Evolutionary conservation across 2,329 filamentous ascomycete species (phyloP), one percentile per base, ranked within the genome.

Genomic region (Leptographium procerum): DNA sequence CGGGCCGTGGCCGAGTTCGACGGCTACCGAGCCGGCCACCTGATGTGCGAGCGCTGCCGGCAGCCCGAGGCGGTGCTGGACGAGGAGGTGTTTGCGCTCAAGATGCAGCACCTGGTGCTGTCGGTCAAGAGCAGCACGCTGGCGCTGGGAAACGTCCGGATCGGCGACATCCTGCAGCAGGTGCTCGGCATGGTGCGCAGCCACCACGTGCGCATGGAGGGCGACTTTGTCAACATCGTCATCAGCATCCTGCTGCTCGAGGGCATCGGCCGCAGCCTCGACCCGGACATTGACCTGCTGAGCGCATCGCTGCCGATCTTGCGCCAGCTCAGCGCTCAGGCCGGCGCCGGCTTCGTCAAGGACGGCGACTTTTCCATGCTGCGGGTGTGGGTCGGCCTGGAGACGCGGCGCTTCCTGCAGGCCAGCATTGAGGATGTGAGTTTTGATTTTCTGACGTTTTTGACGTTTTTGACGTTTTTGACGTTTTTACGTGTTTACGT

Each of bases 191-290:
- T 99, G 91, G 94, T 99, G 33, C 84, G 94, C 58, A 76, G 78
- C 11, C 94, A 99, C 69, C 94, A 99, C 68, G 94, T 99, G 4
- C 82, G 94, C 10, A 81, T 99, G 55, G 94, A 99, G 71, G 94
- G 94, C 10, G 94, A 99, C 70, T 99, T 97, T 69, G 91, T 99
- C 69, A 99, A 99, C 68, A 94, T 99, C 5, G 92, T 99, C 33
- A 87, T 99, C 60, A 95, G 90, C 60, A 96, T 97, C 57, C 75
- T 99, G 36, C 78, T 99, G 2, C 78, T 99, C 1, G 94, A 99
- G 70, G 94, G 94, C 8, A 99, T 97, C 66, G 94, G 94, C 0
- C 82, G 94, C 61, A 89, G 80, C 60, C 74, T 99, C 19, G 87
- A 97, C 69, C 92, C 94, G 0, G 79, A 92, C 57, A 76, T 96